Evolutionary conservation across 2,329 filamentous ascomycete genomes (phyloP), one percentile per base, ranked within the genome.

Genomic region (Microcyclospora tardicrescens): DNA sequence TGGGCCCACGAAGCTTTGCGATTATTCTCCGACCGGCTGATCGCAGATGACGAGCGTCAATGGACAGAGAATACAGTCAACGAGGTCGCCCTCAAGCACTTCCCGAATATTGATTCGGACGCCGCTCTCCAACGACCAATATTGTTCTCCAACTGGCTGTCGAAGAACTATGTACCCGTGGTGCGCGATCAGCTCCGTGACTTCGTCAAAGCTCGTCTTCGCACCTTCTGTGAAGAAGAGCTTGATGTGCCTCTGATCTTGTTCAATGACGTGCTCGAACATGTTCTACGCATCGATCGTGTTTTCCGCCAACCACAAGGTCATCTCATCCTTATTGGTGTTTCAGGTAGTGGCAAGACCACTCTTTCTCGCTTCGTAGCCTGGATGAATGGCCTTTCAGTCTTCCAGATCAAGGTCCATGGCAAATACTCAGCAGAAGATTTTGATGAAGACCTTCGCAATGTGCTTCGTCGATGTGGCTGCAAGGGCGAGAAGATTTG

Each of bases 371-470:
- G 93, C 41, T 99, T 99, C 48, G 91, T 98, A 43, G 91, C 91
- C 34, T 99, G 91, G 91, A 98, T 98, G 91, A 99, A 98, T 55
- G 93, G 93, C 42, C 72, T 99, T 43, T 94, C 89, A 59, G 87
- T 98, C 31, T 98, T 95, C 72, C 91, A 99, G 65, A 98, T 99
- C 72, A 99, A 98, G 70, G 91, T 98, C 0, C 91, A 99, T 55
- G 91, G 91, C 48, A 95, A 89, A 59, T 99, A 98, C 64, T 95
- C 91, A 12, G 84, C 84, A 2, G 91, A 96, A 58, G 91, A 99
- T 64, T 99, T 99, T 57, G 91, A 99, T 57, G 93, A 99, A 42
- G 91, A 99, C 61, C 69, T 99, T 28, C 77, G 93, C 48, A 89
- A 87, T 57, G 91, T 99, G 8, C 75, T 99, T 31, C 81, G 91